phyloP scores from a whole-genome alignment of 2,329 filamentous ascomycete genomes.

The Dactylellina leptospora region DNA sequence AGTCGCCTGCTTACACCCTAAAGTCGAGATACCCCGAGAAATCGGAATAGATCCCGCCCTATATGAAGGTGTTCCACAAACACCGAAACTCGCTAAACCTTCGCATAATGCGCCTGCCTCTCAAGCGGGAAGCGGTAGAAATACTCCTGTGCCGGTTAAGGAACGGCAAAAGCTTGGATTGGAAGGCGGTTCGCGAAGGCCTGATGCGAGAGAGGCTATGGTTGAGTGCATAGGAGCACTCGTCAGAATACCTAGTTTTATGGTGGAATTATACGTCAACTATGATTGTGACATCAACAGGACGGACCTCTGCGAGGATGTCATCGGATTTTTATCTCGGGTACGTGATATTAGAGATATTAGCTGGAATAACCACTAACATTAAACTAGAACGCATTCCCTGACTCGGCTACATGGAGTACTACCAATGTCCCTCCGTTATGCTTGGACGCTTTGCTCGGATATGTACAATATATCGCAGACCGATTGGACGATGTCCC shows the following conservation, averaged over 20 bases:
- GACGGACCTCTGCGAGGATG: slow-evolving; percentile 90
- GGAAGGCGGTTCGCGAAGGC: slow-evolving; percentile 89
- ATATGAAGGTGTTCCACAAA: slow-evolving; percentile 91
- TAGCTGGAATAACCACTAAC: slow-evolving; percentile 25
- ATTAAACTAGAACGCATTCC: slow-evolving; percentile 75
- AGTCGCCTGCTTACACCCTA: slow-evolving; percentile 89
- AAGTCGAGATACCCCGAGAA: slow-evolving; percentile 92
- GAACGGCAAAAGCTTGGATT: slow-evolving; percentile 91
- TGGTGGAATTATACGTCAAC: slow-evolving; percentile 95
- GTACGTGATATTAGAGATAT: too few relatives aligned
- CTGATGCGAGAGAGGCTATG: slow-evolving; percentile 97
- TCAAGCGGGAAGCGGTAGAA: slow-evolving; percentile 78
- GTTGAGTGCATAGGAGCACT: slow-evolving; percentile 93
- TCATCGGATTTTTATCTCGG: slow-evolving; percentile 88
- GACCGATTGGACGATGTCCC: slow-evolving; percentile 81
- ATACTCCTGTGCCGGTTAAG: slow-evolving; percentile 88
- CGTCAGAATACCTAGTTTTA: slow-evolving; percentile 90
- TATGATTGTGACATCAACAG: slow-evolving; percentile 96
- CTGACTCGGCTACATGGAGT: slow-evolving; percentile 97
- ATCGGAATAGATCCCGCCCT: slow-evolving; percentile 87
- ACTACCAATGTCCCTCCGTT: slow-evolving; percentile 96
- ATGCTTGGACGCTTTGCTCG: slow-evolving; percentile 88
- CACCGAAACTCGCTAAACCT: slow-evolving; percentile 84
- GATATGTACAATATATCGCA: slow-evolving; percentile 90
- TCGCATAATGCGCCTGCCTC: slow-evolving; percentile 64